Evolutionary conservation across 495 filamentous ascomycete genomes (phyloP), one percentile per base, ranked within the genome.

Genomic region (Podospora anserina): DNA sequence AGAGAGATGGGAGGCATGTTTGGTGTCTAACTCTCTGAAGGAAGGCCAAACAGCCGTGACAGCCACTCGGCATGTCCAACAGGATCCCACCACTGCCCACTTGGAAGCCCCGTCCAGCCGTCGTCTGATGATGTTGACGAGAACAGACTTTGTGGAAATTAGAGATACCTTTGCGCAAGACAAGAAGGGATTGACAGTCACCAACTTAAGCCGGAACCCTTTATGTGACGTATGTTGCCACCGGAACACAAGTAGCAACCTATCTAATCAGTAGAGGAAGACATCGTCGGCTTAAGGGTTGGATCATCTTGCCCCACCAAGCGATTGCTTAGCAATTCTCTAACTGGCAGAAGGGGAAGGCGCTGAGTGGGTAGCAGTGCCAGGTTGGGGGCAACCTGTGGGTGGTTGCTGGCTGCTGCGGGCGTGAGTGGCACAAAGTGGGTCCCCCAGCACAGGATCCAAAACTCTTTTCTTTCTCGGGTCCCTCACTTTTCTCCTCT

Each of bases 391-490:
- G 39, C 9, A 49, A 16, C 23, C 23, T 23, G 39, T 49, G 39
- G 39, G 39, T 49, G 39, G 39, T 49, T 49, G 39, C 39, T 49
- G 39, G 39, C 39, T 23, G 39, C 30, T 32, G 30, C 30, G 23
- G 23, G 23, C 23, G 23, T 23, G 15, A 49, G 39, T 49, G 39
- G 39, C 39, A 49, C 39, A 72, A 68, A 72, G 72, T 71, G 74
- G 71, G 68, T 71, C 75, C 68, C 19, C 67, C 19, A 16, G 56
- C 66, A 69, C 69, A 72, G 61, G 15, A 32, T 44, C 75, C 73
- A 78, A 81, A 78, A 77, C 72, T 72, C 69, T 74, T 76, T 76
- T 79, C 76, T 67, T 67, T 64, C 70, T 69, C 62, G 70, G 72
- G 70, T 70, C 70, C 72, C 76, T 69, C 72, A 72, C 75, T 66